phyloP scores from a whole-genome alignment of 139 green algal genomes.

The Penium margaritaceum region DNA sequence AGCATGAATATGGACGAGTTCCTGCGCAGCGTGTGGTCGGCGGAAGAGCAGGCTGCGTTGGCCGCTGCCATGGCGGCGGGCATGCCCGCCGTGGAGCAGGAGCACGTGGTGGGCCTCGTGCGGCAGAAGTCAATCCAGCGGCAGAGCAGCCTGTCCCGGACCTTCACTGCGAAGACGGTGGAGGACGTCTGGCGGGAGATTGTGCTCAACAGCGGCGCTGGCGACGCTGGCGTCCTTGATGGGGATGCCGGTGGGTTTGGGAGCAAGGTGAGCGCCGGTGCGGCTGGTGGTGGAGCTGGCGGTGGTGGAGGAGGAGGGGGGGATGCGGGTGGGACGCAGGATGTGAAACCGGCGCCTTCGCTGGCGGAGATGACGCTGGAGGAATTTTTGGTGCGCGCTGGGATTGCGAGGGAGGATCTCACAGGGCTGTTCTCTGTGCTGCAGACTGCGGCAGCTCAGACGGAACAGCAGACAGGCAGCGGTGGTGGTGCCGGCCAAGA shows the following conservation, averaged over 20 bases:
- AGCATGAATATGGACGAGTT: constrained; percentile 49
- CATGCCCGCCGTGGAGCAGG: neutral
- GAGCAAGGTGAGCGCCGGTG: neutral
- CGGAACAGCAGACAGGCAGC: neutral
- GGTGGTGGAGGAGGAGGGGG: constrained; percentile 3
- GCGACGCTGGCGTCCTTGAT: neutral
- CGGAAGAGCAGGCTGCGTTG: constrained; percentile 34
- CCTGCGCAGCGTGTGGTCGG: constrained; percentile 33
- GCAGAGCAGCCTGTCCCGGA: constrained; percentile 31
- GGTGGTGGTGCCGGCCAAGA: neutral
- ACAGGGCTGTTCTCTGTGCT: neutral
- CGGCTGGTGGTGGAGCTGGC: neutral
- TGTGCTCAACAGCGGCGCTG: constrained; percentile 15
- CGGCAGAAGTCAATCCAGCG: neutral
- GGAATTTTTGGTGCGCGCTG: constrained; percentile 37
- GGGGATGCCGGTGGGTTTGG: neutral
- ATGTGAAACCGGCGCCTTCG: neutral
- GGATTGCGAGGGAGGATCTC: neutral
- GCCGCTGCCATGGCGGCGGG: constrained; percentile 8
- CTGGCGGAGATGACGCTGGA: constrained; percentile 45
- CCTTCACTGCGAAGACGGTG: constrained; percentile 27
- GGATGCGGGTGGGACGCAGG: neutral
- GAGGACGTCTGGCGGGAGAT: constrained; percentile 46
- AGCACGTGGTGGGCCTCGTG: neutral
- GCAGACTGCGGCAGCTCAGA: neutral